These are phyloP conservation scores for Malassezia slooffiae DNA, from an alignment of 1,284 basidiomycete species.

Conservation along the genomic window DNA sequence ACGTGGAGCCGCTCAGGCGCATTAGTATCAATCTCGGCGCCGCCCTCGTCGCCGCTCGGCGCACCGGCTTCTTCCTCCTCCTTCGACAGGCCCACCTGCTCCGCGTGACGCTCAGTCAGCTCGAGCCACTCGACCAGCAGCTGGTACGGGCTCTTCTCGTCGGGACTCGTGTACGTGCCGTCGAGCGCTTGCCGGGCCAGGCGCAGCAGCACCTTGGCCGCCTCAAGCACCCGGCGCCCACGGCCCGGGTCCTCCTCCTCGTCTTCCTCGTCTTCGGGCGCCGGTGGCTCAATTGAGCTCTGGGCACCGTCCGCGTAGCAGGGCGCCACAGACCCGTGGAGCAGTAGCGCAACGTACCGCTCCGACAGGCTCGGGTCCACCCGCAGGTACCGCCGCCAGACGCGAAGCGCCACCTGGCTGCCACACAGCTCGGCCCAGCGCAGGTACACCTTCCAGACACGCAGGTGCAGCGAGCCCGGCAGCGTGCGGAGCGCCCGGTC, in stretches of 20 bases:
- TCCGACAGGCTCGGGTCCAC: constrained; percentile 47
- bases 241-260: constrained; percentile 12
- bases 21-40: not conserved
- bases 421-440: constrained; percentile 78
- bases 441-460: constrained; percentile 90
- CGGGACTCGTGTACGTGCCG: constrained; percentile 74
- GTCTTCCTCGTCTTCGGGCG: constrained; percentile 17
- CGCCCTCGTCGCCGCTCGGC: not conserved
- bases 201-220: constrained; percentile 76
- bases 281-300: constrained; percentile 8
- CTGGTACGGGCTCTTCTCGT: constrained; percentile 91
- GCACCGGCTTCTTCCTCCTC: constrained; percentile 50
- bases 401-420: constrained; percentile 69
- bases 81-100: constrained; percentile 82
- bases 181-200: constrained; percentile 70
- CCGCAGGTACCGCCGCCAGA: constrained; percentile 80
- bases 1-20: constrained; percentile 70
- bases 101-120: constrained; percentile 77
- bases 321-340: constrained; percentile 22
- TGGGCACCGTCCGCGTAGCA: constrained; percentile 20
- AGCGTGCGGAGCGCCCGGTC: constrained; percentile 89
- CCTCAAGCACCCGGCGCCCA: constrained; percentile 65
- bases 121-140: constrained; percentile 85
- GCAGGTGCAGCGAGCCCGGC: constrained; percentile 81
- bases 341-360: constrained; percentile 35